A percentile compares a stretch with the other conserved stretches of the same genome.
Evolutionary conservation across 805 yeast species (phyloP).

Genomic region (Candida morakotiae): DNA sequence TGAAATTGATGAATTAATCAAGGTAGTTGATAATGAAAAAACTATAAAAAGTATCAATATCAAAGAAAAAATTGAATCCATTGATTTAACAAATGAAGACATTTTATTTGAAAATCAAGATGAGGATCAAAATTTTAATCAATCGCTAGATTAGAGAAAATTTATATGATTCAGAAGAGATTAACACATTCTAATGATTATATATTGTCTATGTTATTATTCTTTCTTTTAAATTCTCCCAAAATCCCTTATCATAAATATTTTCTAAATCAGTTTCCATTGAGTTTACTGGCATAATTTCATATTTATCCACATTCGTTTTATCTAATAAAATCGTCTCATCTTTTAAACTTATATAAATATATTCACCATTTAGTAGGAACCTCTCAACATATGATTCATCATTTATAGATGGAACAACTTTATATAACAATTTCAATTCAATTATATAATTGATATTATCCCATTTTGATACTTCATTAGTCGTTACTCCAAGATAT

Average conservation of each 20-base stretch:
- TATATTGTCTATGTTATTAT: slow-evolving; percentile 10
- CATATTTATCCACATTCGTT: slow-evolving; percentile 8
- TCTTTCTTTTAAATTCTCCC: slow-evolving; percentile 34
- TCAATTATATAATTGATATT: slow-evolving; percentile 48
- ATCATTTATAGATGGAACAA: slow-evolving; percentile 9
- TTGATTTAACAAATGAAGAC: neutral
- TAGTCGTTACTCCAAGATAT: slow-evolving; percentile 68
- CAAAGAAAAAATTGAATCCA: too few species aligned
- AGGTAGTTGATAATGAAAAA: neutral
- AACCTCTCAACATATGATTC: slow-evolving; percentile 22
- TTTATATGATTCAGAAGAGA: too few species aligned
- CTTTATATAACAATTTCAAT: slow-evolving; percentile 22
- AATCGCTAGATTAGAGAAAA: too few species aligned
- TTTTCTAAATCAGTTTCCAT: slow-evolving; percentile 34
- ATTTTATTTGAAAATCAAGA: too few species aligned
- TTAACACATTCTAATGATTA: too few species aligned
- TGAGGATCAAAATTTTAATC: too few species aligned
- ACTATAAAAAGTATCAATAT: too few species aligned
- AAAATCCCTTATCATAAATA: slow-evolving; percentile 49
- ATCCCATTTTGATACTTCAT: slow-evolving; percentile 71
- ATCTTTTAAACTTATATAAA: slow-evolving; percentile 25
- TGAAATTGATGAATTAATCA: neutral
- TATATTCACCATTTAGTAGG: slow-evolving; percentile 12
- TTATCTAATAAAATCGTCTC: slow-evolving; percentile 16
- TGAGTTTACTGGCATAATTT: slow-evolving; percentile 17